Percentiles rank a stretch among this genome's conserved stretches.
Conservation (phyloP, 2,329 filamentous ascomycete species). For the Tolypocladium guangdongense region DNA sequence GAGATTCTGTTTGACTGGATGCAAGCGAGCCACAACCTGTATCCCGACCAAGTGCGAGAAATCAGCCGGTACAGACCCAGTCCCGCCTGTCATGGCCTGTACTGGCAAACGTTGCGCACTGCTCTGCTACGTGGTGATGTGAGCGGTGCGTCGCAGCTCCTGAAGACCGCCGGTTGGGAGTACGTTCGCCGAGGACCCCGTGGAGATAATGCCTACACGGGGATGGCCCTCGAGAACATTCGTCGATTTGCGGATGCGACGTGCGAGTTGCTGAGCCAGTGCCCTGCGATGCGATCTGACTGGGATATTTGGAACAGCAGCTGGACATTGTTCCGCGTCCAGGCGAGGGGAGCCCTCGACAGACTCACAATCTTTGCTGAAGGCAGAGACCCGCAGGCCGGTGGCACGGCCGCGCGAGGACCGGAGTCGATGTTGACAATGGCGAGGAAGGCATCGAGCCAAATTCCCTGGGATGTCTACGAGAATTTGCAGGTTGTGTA, state of each 20-base stretch:
- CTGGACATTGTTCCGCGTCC: constrained; percentile 75
- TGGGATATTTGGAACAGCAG: constrained; percentile 78
- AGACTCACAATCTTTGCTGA: constrained; percentile 72
- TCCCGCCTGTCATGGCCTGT: constrained; percentile 64
- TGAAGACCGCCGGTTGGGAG: constrained; percentile 69
- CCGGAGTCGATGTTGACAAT: constrained; percentile 49
- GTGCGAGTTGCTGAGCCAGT: constrained; percentile 58
- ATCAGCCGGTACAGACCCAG: constrained; percentile 56
- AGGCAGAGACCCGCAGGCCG: constrained; percentile 44
- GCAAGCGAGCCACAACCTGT: constrained; percentile 61
- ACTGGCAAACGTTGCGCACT: constrained; percentile 77
- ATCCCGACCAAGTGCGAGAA: constrained; percentile 53
- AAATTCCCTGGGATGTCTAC: constrained; percentile 83
- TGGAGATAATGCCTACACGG: constrained; percentile 58
- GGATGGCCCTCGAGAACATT: constrained; percentile 67
- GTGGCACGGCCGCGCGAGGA: constrained; percentile 25
- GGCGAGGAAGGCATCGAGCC: constrained; percentile 70
- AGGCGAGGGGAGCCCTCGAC: constrained; percentile 56
- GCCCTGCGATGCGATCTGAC: constrained; percentile 57
- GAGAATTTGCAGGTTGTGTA: constrained; percentile 75
- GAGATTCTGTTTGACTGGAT: constrained; percentile 78
- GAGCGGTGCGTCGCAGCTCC: constrained; percentile 50
- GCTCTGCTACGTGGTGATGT: constrained; percentile 68
- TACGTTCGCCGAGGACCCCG: constrained; percentile 59
- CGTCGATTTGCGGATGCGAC: constrained; percentile 60